Evolutionary conservation across 2,329 filamentous ascomycete genomes (phyloP).

Genomic region (Aureobasidium sp.): DNA sequence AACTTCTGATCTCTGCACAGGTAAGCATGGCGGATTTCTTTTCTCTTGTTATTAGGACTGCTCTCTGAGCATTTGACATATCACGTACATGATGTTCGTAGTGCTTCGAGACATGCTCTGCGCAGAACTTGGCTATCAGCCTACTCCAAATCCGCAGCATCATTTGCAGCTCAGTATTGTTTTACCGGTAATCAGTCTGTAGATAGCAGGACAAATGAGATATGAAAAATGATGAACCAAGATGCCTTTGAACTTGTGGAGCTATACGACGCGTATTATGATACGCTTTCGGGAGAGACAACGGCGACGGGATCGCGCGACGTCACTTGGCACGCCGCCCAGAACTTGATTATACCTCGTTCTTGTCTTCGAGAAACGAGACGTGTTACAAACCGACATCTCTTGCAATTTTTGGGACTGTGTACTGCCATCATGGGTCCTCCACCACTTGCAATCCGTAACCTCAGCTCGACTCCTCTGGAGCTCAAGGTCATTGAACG

Average conservation of each 20-base stretch:
- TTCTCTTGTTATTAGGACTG: not conserved
- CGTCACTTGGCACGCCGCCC: not conserved
- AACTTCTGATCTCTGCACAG: not conserved
- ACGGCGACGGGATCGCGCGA: not conserved
- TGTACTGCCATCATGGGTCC: not conserved
- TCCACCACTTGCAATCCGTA: slow-evolving; percentile 62
- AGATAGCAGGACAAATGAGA: not conserved
- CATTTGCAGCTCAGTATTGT: not conserved
- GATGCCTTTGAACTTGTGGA: not conserved
- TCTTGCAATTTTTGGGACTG: not conserved
- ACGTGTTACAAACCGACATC: not conserved
- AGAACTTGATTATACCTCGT: not conserved
- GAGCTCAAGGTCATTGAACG: slow-evolving; percentile 67
- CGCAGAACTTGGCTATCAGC: not conserved
- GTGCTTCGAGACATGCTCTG: not conserved
- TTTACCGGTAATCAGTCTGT: not conserved
- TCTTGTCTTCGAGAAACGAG: not conserved
- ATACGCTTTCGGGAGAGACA: not conserved
- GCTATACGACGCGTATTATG: not conserved
- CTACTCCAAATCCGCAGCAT: not conserved
- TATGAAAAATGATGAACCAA: not conserved
- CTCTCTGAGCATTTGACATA: not conserved
- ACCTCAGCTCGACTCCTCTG: slow-evolving; percentile 67
- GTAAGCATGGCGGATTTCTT: not conserved
- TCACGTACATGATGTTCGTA: not conserved